Base-by-base conservation (phyloP, 805 yeast species). In the Candida qinlingensis region DNA sequence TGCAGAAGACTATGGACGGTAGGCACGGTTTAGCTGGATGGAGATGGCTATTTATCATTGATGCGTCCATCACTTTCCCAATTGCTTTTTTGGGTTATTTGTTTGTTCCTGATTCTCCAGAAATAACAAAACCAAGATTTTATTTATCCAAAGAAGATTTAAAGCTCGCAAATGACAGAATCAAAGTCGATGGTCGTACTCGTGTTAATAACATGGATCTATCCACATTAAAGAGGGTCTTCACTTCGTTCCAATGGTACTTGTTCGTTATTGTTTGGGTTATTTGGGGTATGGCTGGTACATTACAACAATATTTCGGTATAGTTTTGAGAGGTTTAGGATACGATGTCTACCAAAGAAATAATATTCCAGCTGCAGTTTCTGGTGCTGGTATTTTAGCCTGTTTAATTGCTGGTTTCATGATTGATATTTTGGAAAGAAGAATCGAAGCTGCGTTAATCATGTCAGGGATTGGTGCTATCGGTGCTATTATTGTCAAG, bases 31-130 rank as follows among this genome's bases (percentile, higher is more conserved):
- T 48, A 5, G 41, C 44, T 13, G 55, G 53, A 2, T 52, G 47
- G 47, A 34, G 48, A 39, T 52, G 55, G 55, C 19, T 47, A 10
- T 52, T 52, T 31, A 45, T 52, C 6, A 45, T 49, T 45, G 50
- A 49, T 42, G 53, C 53, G 11, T 9, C 43, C 7, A 37, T 52
- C 9, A 49, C 53, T 3, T 39, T 47, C 30, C 45, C 46, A 28
- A 41, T 52, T 44, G 65, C 64, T 1, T 6, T 67, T 9, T 42
- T 61, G 10, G 67, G 64, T 7, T 57, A 62, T 12, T 28, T 54
- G 26, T 42, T 54, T 19, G 52, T 77, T 44, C 84, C 83, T 6
- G 82, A 52, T 31, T 44, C 52, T 7, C 62, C 61, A 41, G 81
- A 49, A 27, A 44, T 42, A 9, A 45, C 54, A 12, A 44, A 42